Percentiles rank a stretch among this genome's conserved stretches.
Evolutionary conservation across 2,329 filamentous ascomycete species (phyloP).

Genomic region (Hymenoscyphus albidus): DNA sequence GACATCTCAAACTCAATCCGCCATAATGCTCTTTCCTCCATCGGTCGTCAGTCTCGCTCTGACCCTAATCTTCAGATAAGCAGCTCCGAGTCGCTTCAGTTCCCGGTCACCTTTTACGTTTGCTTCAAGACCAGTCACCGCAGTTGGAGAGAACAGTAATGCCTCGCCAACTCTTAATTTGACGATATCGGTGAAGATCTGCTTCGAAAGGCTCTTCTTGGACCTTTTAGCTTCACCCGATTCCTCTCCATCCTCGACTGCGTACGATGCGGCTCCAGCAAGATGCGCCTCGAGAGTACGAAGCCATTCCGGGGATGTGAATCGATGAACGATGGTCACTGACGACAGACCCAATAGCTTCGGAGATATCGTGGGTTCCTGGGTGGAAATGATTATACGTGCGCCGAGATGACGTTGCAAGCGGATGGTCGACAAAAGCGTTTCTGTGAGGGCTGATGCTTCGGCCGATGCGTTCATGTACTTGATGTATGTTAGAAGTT

Average conservation of each 20-base stretch:
- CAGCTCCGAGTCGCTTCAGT: conserved; percentile 29
- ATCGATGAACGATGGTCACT: conserved; percentile 69
- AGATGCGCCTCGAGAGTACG: conserved; percentile 41
- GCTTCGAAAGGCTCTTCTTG: conserved; percentile 20
- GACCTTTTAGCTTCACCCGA: conserved; percentile 15
- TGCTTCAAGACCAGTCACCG: conserved; percentile 35
- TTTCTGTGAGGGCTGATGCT: conserved; percentile 55
- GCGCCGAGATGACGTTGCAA: conserved; percentile 66
- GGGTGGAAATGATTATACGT: conserved; percentile 68
- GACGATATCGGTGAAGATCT: conserved; percentile 45
- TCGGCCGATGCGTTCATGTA: conserved; percentile 60
- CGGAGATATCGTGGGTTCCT: conserved; percentile 70
- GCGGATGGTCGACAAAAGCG: conserved; percentile 60
- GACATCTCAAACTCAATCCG: conserved; percentile 7
- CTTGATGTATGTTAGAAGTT: conserved; percentile 12
- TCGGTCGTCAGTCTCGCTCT: conserved; percentile 41
- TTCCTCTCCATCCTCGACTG: conserved; percentile 27
- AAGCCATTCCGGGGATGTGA: conserved; percentile 61
- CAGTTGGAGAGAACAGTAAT: conserved; percentile 45
- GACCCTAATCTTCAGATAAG: conserved; percentile 39
- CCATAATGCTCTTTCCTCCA: conserved; percentile 41
- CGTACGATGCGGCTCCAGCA: conserved; percentile 37
- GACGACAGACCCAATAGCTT: conserved; percentile 68
- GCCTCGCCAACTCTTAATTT: conserved; percentile 46
- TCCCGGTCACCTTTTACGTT: neutral